Evolutionary conservation across 2,329 filamentous ascomycete species (phyloP).

Genomic region (Calcarisporium arbuscula): DNA sequence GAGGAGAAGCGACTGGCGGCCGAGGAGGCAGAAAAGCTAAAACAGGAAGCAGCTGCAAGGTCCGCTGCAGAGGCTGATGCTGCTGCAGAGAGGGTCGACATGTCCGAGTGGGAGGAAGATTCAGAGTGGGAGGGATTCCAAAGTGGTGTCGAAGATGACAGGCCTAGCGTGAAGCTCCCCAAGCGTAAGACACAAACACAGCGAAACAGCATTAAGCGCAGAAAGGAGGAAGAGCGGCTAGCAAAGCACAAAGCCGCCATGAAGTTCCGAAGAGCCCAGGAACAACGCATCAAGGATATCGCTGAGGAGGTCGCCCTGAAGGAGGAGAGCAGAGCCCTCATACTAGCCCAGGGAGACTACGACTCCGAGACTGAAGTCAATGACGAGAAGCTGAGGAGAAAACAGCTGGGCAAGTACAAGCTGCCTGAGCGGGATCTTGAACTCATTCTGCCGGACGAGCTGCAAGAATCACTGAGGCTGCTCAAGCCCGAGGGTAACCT

Average conservation of each 20-base stretch:
- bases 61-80: conserved; percentile 72
- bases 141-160: conserved; percentile 68
- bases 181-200: conserved; percentile 81
- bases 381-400: conserved; percentile 60
- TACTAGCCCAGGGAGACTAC: conserved; percentile 30
- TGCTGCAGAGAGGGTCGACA: conserved; percentile 57
- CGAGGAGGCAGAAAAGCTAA: conserved; percentile 60
- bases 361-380: conserved; percentile 52
- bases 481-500: conserved; percentile 95
- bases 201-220: conserved; percentile 79
- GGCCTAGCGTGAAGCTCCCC: conserved; percentile 59
- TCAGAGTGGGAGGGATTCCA: conserved; percentile 88
- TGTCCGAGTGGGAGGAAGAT: conserved; percentile 75
- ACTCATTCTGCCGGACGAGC: conserved; percentile 73
- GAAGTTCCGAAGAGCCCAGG: conserved; percentile 67
- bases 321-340: conserved; percentile 42
- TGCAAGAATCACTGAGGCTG: conserved; percentile 73
- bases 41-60: conserved; percentile 58
- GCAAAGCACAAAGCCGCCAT: conserved; percentile 70
- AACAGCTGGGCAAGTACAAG: conserved; percentile 65
- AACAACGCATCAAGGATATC: conserved; percentile 65
- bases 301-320: conserved; percentile 54
- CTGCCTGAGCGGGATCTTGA: conserved; percentile 76
- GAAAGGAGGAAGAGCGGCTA: conserved; percentile 78
- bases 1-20: conserved; percentile 68